Evolutionary conservation across 495 filamentous ascomycete species (phyloP), one percentile per base, ranked within the genome.

Genomic region (Coniosporium apollinis): DNA sequence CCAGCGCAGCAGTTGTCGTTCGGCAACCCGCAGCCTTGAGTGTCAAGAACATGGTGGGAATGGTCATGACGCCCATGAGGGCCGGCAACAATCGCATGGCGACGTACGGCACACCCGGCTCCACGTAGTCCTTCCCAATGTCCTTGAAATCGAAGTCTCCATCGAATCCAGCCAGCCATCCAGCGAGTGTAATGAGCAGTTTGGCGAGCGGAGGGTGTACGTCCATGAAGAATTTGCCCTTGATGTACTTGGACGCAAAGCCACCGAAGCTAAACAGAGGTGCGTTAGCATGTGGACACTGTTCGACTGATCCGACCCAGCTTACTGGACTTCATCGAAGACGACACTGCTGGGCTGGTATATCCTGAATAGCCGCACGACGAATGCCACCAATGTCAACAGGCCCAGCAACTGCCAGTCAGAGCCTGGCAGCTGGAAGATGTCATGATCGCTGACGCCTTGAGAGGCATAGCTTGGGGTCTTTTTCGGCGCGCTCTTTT

Each of bases 61-160:
- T 79, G 22, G 87, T 72, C 34, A 86, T 50, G 36, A 94, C 74
- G 52, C 89, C 89, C 44, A 82, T 70, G 38, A 96, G 57, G 19
- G 89, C 89, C 0, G 89, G 89, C 41, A 93, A 70, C 63, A 96
- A 52, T 51, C 89, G 76, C 89, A 97, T 97, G 26, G 89, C 82
- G 13, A 97, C 91, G 60, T 96, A 97, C 9, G 89, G 89, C 30
- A 97, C 89, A 15, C 78, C 74, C 0, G 91, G 82, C 57, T 87
- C 91, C 31, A 96, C 51, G 49, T 97, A 97, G 51, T 97, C 89
- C 62, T 94, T 94, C 48, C 89, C 89, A 64, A 97, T 97, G 46
- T 97, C 91, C 64, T 97, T 97, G 66, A 97, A 97, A 54, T 97
- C 89, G 42, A 97, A 97, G 30, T 81, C 67, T 33, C 89, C 89